Conservation (phyloP, 2,329 filamentous ascomycete genomes). For the Monosporascus sp. region DNA sequence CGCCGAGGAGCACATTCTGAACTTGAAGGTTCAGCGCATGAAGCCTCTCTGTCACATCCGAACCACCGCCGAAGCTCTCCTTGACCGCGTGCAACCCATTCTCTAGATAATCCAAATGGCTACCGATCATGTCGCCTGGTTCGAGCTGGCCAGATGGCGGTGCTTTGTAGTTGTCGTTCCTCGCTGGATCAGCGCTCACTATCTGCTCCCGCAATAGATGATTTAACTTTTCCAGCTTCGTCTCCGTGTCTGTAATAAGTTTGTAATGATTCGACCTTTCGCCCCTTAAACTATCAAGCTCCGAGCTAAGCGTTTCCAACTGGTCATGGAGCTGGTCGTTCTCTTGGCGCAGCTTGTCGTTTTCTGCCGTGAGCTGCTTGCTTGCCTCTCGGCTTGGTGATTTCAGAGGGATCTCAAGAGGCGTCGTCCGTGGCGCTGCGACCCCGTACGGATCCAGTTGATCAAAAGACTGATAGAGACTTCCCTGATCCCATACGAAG, state of each 20-base stretch:
- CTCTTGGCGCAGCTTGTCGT: slow-evolving; percentile 40
- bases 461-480: slow-evolving; percentile 65
- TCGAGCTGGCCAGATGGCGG: slow-evolving; percentile 36
- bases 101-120: slow-evolving; percentile 67
- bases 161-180: slow-evolving; percentile 39
- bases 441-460: slow-evolving; percentile 45
- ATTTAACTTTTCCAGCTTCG: slow-evolving; percentile 63
- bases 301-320: slow-evolving; percentile 26
- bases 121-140: slow-evolving; percentile 41
- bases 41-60: slow-evolving; percentile 49
- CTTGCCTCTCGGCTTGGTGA: slow-evolving; percentile 51
- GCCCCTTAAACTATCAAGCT: slow-evolving; percentile 31
- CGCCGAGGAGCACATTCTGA: slow-evolving; percentile 48
- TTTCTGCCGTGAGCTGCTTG: slow-evolving; percentile 43
- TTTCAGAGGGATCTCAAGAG: slow-evolving; percentile 54
- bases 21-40: slow-evolving; percentile 60
- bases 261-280: slow-evolving; percentile 36
- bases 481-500: slow-evolving; percentile 70
- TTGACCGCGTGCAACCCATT: slow-evolving; percentile 57
- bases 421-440: slow-evolving; percentile 32
- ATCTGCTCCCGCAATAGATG: slow-evolving; percentile 61
- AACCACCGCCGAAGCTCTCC: slow-evolving; percentile 43
- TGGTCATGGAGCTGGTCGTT: slow-evolving; percentile 33
- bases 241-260: slow-evolving; percentile 56
- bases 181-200: slow-evolving; percentile 54